phyloP scores from a whole-genome alignment of 805 yeast genomes.

The Ogataea angusta region DNA sequence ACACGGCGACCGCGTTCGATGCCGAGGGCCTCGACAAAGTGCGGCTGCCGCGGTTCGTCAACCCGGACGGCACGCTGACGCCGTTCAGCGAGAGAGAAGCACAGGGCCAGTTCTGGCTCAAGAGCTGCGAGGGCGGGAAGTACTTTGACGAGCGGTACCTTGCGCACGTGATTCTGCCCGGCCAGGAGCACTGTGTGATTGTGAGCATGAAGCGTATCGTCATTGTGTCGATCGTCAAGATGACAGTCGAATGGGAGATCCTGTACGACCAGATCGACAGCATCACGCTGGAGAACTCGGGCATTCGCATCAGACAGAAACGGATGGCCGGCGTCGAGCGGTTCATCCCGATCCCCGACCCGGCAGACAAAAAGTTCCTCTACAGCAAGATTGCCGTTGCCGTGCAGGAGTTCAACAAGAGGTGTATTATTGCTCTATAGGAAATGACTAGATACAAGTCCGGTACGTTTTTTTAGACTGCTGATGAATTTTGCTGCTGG shows the following conservation, averaged over 20 bases:
- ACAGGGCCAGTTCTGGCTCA: slow-evolving; percentile 92
- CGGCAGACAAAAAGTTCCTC: slow-evolving; percentile 56
- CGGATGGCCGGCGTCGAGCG: slow-evolving; percentile 34
- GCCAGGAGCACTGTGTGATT: slow-evolving; percentile 72
- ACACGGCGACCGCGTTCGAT: slow-evolving; percentile 88
- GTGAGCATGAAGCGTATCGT: slow-evolving; percentile 71
- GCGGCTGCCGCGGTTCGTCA: slow-evolving; percentile 75
- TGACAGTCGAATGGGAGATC: slow-evolving; percentile 71
- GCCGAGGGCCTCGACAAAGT: slow-evolving; percentile 72
- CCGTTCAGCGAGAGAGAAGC: slow-evolving; percentile 80
- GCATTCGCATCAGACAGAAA: slow-evolving; percentile 64
- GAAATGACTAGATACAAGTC: slow-evolving; percentile 5
- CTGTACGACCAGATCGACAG: slow-evolving; percentile 61
- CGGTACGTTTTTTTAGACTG: slow-evolving; percentile 46
- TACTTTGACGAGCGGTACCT: slow-evolving; percentile 70
- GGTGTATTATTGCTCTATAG: slow-evolving; percentile 26
- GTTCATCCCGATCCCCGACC: slow-evolving; percentile 78
- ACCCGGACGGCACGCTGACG: slow-evolving; percentile 67
- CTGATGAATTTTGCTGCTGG: slow-evolving; percentile 41
- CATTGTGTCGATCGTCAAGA: slow-evolving; percentile 57
- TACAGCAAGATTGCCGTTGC: slow-evolving; percentile 76
- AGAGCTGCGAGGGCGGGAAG: slow-evolving; percentile 76
- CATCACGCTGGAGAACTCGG: slow-evolving; percentile 74
- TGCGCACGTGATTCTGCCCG: slow-evolving; percentile 82
- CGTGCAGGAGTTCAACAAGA: slow-evolving; percentile 72